These are phyloP conservation scores for Clitoria ternatea DNA, from an alignment of 306 rosid genomes.

Conservation along the genomic window DNA sequence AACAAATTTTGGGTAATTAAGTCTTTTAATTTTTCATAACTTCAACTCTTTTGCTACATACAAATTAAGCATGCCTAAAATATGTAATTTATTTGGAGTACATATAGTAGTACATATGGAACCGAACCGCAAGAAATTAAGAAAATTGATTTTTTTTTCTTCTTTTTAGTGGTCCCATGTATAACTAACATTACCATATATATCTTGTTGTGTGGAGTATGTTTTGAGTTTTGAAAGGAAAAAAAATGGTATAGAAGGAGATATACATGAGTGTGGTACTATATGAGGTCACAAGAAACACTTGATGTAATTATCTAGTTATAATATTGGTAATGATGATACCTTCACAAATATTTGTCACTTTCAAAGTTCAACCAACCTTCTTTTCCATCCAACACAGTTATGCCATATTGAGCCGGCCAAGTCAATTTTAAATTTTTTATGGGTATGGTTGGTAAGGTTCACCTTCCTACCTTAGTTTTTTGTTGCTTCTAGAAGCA, in stretches of 20 bases:
- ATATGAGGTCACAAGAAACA: background rate
- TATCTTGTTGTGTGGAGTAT: constrained; percentile 14
- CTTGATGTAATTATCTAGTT: background rate
- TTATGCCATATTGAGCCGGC: constrained; percentile 33
- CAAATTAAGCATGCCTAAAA: too few species aligned
- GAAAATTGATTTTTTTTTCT: constrained; percentile 7
- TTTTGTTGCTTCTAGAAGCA: constrained; percentile 50
- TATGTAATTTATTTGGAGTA: too few species aligned
- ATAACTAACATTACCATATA: too few species aligned
- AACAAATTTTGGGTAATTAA: constrained; percentile 4
- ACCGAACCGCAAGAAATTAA: too few species aligned
- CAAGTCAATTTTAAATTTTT: constrained; percentile 23
- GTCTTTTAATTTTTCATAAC: background rate
- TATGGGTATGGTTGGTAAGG: constrained; percentile 45
- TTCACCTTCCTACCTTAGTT: constrained; percentile 37
- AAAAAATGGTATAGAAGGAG: background rate
- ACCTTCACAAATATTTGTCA: constrained; percentile 4
- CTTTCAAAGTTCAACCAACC: constrained; percentile 36
- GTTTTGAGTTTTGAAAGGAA: background rate
- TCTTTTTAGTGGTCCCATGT: constrained; percentile 14
- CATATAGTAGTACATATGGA: too few species aligned
- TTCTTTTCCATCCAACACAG: constrained; percentile 13
- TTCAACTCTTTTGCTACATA: background rate
- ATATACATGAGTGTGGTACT: background rate
- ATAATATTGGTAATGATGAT: background rate